phyloP scores from a whole-genome alignment of 2,329 filamentous ascomycete species.

The Chrysoporthe deuterocubensis region DNA sequence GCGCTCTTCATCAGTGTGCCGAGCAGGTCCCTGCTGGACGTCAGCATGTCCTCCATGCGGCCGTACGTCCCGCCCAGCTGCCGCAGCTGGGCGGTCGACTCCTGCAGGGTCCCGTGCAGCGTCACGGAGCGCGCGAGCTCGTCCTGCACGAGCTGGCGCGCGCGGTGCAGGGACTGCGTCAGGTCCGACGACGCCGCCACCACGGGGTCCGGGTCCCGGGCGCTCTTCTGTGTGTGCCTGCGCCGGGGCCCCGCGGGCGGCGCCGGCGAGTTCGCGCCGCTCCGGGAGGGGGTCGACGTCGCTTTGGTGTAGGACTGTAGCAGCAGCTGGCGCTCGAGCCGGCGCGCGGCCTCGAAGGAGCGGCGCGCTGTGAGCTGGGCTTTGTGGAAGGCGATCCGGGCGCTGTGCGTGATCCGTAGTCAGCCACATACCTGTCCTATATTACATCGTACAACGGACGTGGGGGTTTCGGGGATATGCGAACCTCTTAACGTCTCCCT shows the following conservation, averaged over 20 bases:
- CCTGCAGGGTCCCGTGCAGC: constrained; percentile 83
- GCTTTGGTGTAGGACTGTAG: constrained; percentile 62
- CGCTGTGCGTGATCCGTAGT: constrained; percentile 40
- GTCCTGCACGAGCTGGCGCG: constrained; percentile 82
- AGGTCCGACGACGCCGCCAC: constrained; percentile 81
- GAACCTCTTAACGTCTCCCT: constrained; percentile 73
- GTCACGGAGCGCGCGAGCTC: constrained; percentile 88
- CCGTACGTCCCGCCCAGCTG: constrained; percentile 82
- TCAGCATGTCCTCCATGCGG: constrained; percentile 76
- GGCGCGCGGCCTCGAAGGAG: constrained; percentile 72
- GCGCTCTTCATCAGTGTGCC: constrained; percentile 81
- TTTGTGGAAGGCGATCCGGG: constrained; percentile 73
- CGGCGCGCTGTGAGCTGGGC: constrained; percentile 81
- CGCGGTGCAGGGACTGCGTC: constrained; percentile 79
- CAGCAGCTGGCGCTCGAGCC: constrained; percentile 76
- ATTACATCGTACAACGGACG: background rate
- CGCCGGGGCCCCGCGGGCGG: constrained; percentile 20
- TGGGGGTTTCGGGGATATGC: constrained; percentile 19
- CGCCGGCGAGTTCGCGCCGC: constrained; percentile 42
- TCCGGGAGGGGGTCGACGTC: constrained; percentile 33
- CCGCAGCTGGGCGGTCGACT: constrained; percentile 81
- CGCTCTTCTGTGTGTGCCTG: constrained; percentile 26
- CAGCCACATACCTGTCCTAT: background rate
- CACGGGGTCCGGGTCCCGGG: constrained; percentile 63
- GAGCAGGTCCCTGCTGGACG: constrained; percentile 74